Evolutionary conservation across 371 early-diverging fungal species (phyloP).

Genomic region (Rhizomucor miehei): DNA sequence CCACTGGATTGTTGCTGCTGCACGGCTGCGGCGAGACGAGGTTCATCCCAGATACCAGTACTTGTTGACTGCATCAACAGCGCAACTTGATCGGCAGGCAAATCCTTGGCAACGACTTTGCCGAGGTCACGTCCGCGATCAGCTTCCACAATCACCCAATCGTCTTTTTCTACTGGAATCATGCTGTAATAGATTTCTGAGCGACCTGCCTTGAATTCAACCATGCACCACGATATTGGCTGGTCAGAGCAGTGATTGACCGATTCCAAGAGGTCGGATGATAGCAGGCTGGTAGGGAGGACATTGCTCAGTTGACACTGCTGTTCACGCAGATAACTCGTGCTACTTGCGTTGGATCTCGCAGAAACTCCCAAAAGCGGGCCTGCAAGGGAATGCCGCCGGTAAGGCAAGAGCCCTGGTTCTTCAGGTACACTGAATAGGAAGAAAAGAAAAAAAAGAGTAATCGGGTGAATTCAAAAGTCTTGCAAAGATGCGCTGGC

Average conservation of each 20-base stretch:
- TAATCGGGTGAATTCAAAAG: too few relatives aligned
- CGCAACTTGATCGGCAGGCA: slow-evolving; percentile 55
- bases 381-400: slow-evolving; percentile 25
- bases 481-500: too few relatives aligned
- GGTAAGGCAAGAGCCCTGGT: slow-evolving; percentile 16
- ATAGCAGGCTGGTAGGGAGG: slow-evolving; percentile 13
- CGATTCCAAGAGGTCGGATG: slow-evolving; percentile 10
- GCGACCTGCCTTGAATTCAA: slow-evolving; percentile 85
- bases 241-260: slow-evolving; percentile 5
- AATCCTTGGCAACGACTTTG: slow-evolving; percentile 71
- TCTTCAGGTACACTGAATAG: slow-evolving; percentile 23
- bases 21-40: background rate
- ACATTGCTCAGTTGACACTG: slow-evolving; percentile 7
- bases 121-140: slow-evolving; percentile 97
- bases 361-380: slow-evolving; percentile 18
- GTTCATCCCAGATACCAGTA: slow-evolving; percentile 7
- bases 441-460: background rate
- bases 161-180: slow-evolving; percentile 27
- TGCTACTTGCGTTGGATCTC: background rate
- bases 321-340: slow-evolving; percentile 4
- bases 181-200: slow-evolving; percentile 59
- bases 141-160: slow-evolving; percentile 89
- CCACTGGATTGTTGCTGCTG: slow-evolving; percentile 6
- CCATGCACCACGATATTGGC: slow-evolving; percentile 26
- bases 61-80: slow-evolving; percentile 15